Evolutionary conservation across 805 yeast species (phyloP).

Genomic region (Ogataea neopini): DNA sequence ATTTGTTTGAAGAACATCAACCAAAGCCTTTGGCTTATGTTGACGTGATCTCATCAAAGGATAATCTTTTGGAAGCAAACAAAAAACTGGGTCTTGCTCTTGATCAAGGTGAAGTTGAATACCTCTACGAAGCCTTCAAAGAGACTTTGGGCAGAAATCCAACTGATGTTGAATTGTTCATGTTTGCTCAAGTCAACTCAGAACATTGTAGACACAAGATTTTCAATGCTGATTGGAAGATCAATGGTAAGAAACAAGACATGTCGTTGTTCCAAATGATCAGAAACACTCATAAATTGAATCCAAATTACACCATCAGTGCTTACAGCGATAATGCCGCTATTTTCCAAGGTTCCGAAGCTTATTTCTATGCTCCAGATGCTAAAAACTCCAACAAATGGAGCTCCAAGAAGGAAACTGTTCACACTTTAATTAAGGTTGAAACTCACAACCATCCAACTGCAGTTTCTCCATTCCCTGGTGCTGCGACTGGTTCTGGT

Average conservation of each 20-base stretch:
- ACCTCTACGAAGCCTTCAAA: constrained; percentile 80
- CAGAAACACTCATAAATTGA: constrained; percentile 82
- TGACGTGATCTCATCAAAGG: constrained; percentile 57
- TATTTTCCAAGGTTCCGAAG: constrained; percentile 81
- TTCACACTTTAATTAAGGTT: constrained; percentile 89
- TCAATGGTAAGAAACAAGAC: constrained; percentile 77
- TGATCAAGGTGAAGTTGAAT: constrained; percentile 90
- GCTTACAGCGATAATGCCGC: constrained; percentile 99
- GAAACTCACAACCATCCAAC: constrained; percentile 99
- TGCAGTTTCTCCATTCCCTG: constrained; percentile 98
- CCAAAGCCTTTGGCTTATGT: constrained; percentile 85
- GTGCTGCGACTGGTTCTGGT: constrained; percentile 99
- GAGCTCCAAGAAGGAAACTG: constrained; percentile 71
- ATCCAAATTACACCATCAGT: constrained; percentile 80
- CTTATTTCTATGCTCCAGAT: constrained; percentile 79
- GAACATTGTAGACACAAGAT: constrained; percentile 99
- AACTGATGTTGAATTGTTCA: constrained; percentile 95
- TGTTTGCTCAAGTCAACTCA: constrained; percentile 99
- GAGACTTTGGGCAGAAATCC: constrained; percentile 81
- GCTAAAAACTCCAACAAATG: constrained; percentile 62
- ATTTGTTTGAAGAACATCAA: constrained; percentile 71
- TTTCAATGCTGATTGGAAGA: constrained; percentile 97
- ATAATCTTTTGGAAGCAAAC: constrained; percentile 74
- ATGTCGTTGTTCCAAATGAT: constrained; percentile 89
- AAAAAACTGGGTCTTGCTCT: constrained; percentile 88